Percentiles rank a stretch among this genome's conserved stretches.
These are phyloP conservation scores for Phialophora chinensis DNA, from an alignment of 2,329 filamentous ascomycete genomes.

Conservation along the genomic window DNA sequence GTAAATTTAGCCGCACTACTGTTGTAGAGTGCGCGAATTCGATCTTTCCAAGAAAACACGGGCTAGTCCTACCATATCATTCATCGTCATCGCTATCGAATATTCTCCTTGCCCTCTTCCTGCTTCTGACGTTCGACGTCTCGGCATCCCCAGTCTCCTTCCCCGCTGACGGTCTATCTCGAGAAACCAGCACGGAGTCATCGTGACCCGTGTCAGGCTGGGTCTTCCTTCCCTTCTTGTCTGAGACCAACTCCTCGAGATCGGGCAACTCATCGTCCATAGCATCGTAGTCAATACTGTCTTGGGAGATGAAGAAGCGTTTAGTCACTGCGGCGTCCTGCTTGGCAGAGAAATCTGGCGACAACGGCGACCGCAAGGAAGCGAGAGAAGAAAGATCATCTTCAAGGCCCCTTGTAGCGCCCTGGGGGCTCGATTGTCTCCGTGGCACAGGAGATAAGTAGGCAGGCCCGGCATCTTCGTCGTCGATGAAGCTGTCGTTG, in stretches of 20 bases:
- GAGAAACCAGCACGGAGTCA: neutral
- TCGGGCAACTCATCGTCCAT: constrained; percentile 33
- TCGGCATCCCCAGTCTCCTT: neutral
- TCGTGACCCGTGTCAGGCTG: neutral
- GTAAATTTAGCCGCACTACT: neutral
- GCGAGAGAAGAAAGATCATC: constrained; percentile 10
- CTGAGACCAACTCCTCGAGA: constrained; percentile 23
- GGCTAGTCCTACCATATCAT: neutral
- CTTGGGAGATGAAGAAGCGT: constrained; percentile 26
- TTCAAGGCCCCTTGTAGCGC: neutral
- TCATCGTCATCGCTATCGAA: constrained; percentile 34
- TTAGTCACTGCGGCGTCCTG: neutral
- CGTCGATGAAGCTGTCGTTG: constrained; percentile 36
- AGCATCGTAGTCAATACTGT: constrained; percentile 26
- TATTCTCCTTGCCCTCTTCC: constrained; percentile 23
- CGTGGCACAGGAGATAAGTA: too few species aligned
- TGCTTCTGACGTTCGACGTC: neutral
- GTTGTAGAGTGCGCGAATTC: neutral
- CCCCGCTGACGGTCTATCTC: neutral
- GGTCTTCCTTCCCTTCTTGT: neutral
- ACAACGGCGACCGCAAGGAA: neutral
- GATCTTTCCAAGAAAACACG: neutral
- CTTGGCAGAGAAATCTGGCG: neutral
- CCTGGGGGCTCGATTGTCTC: neutral
- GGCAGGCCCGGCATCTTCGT: neutral